These are phyloP conservation scores for Plectosphaerella cucumerina DNA, from an alignment of 2,329 filamentous ascomycete genomes.

Conservation along the genomic window DNA sequence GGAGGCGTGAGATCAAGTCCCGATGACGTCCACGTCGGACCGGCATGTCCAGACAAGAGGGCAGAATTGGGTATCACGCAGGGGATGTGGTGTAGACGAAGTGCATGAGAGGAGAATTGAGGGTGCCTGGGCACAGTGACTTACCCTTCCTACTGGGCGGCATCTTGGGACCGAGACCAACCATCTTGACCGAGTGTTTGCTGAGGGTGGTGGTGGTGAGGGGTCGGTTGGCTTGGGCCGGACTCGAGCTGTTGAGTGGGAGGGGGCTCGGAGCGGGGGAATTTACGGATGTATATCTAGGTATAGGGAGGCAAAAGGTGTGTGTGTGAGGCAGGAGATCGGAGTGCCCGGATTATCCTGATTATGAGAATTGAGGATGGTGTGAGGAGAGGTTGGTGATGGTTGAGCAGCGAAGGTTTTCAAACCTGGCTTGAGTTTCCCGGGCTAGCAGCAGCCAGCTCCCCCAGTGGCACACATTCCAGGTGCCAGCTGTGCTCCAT, in stretches of 20 bases:
- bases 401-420: no score
- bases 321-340: no score
- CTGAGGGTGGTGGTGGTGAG: not conserved
- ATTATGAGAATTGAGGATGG: no score
- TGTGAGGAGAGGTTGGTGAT: no score
- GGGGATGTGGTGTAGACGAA: conserved; percentile 5
- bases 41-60: not conserved
- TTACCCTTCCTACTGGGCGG: conserved; percentile 62
- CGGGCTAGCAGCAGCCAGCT: no score
- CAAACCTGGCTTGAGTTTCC: no score
- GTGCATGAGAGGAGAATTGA: not conserved
- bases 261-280: no score
- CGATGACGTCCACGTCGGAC: not conserved
- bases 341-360: no score
- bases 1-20: not conserved
- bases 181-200: conserved; percentile 27
- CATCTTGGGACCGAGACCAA: conserved; percentile 46
- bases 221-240: not conserved
- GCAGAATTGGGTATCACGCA: not conserved
- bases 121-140: conserved; percentile 24
- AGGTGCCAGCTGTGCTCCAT: no score
- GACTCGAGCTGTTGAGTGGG: not conserved
- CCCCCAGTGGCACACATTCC: no score
- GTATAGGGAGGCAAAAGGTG: no score
- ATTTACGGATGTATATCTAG: no score